phyloP scores from a whole-genome alignment of 495 filamentous ascomycete genomes.

The Neurospora sp. region DNA sequence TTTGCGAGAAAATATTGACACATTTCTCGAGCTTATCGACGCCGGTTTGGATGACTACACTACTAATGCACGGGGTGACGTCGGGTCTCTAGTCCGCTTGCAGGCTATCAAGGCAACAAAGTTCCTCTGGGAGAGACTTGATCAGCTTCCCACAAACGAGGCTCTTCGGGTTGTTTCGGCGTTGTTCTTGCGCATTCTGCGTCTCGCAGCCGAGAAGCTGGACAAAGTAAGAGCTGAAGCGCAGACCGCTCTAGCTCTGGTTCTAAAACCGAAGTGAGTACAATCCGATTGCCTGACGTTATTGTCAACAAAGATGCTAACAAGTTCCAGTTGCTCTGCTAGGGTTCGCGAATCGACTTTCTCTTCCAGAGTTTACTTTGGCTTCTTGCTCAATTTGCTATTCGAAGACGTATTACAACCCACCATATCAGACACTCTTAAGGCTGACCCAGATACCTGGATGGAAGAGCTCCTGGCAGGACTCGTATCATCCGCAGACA shows the following conservation, averaged over 20 bases:
- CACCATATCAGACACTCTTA: conserved; percentile 5
- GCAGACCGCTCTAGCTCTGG: conserved; percentile 32
- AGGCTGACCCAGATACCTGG: conserved; percentile 14
- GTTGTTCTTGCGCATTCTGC: conserved; percentile 42
- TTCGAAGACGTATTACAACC: conserved; percentile 17
- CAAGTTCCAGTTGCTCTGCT: conserved; percentile 13
- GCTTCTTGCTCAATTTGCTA: conserved; percentile 37
- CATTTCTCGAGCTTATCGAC: conserved; percentile 31
- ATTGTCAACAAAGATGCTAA: conserved; percentile 3
- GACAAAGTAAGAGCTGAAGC: conserved; percentile 75
- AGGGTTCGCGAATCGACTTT: conserved; percentile 25
- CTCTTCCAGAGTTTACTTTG: conserved; percentile 42
- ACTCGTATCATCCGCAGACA: conserved; percentile 70
- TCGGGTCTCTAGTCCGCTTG: conserved; percentile 72
- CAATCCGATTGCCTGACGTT: neutral
- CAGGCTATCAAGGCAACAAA: conserved; percentile 61
- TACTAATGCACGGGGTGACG: conserved; percentile 73
- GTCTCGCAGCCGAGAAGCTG: conserved; percentile 75
- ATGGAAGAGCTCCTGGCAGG: conserved; percentile 54
- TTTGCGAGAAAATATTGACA: conserved; percentile 19
- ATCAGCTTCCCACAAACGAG: conserved; percentile 1
- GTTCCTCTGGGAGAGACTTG: conserved; percentile 27
- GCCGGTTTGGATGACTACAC: conserved; percentile 77
- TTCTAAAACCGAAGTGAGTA: conserved; percentile 25
- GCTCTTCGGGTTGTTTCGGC: conserved; percentile 9